These are phyloP conservation scores for Chlorophyllum brunneum DNA, from an alignment of 768 basidiomycete genomes.

Conservation along the genomic window DNA sequence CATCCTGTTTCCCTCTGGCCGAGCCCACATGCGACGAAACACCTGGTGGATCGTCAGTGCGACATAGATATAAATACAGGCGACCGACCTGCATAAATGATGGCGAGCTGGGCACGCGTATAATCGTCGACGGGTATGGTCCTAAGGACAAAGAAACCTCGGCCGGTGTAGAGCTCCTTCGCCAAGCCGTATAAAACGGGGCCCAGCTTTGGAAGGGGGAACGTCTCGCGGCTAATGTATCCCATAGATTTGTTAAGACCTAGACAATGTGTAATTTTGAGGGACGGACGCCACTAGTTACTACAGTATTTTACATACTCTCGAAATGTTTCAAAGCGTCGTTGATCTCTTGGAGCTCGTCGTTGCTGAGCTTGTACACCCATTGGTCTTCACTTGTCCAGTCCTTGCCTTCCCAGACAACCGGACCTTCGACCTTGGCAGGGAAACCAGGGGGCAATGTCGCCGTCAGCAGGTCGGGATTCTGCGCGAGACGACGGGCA, in stretches of 20 bases:
- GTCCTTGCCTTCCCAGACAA: constrained; percentile 43
- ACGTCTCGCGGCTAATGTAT: constrained; percentile 32
- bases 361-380: constrained; percentile 30
- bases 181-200: constrained; percentile 32
- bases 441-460: constrained; percentile 35
- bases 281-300: not conserved
- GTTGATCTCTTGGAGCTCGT: constrained; percentile 33
- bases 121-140: constrained; percentile 43
- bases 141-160: constrained; percentile 46
- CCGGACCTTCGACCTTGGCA: constrained; percentile 27
- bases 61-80: not conserved
- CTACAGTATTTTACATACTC: not conserved
- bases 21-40: constrained; percentile 44
- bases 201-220: constrained; percentile 40
- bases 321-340: constrained; percentile 23
- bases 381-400: constrained; percentile 36
- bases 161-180: constrained; percentile 37
- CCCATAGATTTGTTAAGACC: constrained; percentile 22
- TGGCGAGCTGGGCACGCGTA: constrained; percentile 33
- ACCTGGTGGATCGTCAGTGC: constrained; percentile 21
- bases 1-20: constrained; percentile 40
- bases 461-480: constrained; percentile 26
- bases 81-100: constrained; percentile 40
- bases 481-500: constrained; percentile 28
- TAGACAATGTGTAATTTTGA: not conserved